A percentile compares a stretch with the other conserved stretches of the same genome.
Evolutionary conservation across 371 early-diverging fungal species (phyloP).

Genomic region (Rhizomucor miehei): DNA sequence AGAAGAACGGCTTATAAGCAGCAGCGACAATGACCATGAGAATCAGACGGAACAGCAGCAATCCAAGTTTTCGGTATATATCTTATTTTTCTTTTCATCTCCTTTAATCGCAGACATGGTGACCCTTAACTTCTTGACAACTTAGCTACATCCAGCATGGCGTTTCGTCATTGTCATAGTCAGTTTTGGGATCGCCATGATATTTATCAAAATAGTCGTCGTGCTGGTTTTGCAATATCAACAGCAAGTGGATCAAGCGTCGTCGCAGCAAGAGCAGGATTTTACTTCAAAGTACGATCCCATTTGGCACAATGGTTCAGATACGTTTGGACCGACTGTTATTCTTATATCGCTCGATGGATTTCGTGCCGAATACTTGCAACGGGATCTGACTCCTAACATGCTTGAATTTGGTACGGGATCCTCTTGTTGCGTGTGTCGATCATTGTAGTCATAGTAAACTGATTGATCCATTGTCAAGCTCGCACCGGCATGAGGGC

Average conservation of each 20-base stretch:
- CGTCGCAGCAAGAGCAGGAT: slow-evolving; percentile 7
- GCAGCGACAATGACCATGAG: too few relatives aligned
- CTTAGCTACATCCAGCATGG: too few relatives aligned
- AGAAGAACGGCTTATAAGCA: too few relatives aligned
- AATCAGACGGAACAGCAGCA: neutral
- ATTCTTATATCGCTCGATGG: slow-evolving; percentile 89
- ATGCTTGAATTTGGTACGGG: slow-evolving; percentile 52
- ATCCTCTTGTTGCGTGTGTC: neutral
- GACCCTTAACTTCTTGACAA: too few relatives aligned
- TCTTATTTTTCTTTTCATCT: slow-evolving; percentile 13
- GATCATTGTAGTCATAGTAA: neutral
- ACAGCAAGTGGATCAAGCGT: too few relatives aligned
- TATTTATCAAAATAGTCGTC: too few relatives aligned
- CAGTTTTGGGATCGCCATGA: too few relatives aligned
- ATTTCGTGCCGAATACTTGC: slow-evolving; percentile 78
- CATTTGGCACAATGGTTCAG: slow-evolving; percentile 61
- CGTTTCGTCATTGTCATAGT: too few relatives aligned
- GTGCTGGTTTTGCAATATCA: too few relatives aligned
- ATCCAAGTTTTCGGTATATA: neutral
- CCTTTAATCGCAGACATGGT: slow-evolving; percentile 10
- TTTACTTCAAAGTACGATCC: neutral
- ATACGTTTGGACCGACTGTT: slow-evolving; percentile 65
- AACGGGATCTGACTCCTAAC: slow-evolving; percentile 69
- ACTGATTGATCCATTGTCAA: neutral
- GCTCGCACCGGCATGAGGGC: slow-evolving; percentile 47